Evolutionary conservation across 306 rosid species (phyloP).

Genomic region (Dalbergia cultrata): DNA sequence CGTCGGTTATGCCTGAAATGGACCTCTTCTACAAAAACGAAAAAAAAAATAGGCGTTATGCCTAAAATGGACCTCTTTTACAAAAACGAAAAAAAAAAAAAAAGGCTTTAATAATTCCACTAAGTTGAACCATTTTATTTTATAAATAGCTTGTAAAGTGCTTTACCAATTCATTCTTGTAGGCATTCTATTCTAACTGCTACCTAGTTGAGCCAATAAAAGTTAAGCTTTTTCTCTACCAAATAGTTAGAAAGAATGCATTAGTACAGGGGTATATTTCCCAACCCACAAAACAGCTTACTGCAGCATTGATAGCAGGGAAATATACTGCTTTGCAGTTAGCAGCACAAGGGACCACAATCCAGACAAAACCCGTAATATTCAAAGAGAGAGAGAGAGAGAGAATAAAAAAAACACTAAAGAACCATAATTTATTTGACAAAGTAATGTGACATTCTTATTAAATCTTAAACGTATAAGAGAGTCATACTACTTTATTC

Average conservation of each 20-base stretch:
- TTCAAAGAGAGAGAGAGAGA: no score
- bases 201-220: neutral
- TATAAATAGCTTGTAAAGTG: neutral
- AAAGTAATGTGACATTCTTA: no score
- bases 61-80: neutral
- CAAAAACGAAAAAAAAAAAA: no score
- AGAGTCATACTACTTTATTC: no score
- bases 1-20: neutral
- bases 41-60: no score
- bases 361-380: neutral
- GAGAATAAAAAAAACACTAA: neutral
- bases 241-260: neutral
- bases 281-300: neutral
- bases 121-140: neutral
- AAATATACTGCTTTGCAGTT: neutral
- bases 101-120: neutral
- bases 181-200: neutral
- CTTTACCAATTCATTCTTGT: neutral
- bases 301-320: neutral
- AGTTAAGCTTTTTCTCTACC: neutral
- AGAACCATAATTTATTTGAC: no score
- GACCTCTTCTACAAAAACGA: neutral
- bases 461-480: no score
- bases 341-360: neutral
- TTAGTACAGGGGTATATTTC: neutral